A percentile compares a stretch with the other conserved stretches of the same genome.
Conservation (phyloP, 164 flowering plant species). For the Kalanchoe fedtschenkoi region DNA sequence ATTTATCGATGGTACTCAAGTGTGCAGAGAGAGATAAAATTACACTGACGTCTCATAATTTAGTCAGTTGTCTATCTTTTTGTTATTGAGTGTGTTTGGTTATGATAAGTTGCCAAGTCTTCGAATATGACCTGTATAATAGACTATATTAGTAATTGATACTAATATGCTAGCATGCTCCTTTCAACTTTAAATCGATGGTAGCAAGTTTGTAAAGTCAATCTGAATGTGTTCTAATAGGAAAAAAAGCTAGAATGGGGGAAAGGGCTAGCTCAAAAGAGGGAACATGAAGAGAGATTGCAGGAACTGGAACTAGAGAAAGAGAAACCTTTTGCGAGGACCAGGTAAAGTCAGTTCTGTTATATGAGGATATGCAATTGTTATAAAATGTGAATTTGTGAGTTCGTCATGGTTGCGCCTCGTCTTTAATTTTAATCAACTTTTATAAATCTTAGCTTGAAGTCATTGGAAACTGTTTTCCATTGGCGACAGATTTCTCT, state of each 20-base stretch:
- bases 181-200: background rate
- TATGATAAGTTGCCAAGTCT: background rate
- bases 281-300: conserved; percentile 72
- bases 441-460: too few relatives aligned
- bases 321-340: conserved; percentile 71
- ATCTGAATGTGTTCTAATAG: conserved; percentile 23
- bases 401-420: background rate
- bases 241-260: conserved; percentile 91
- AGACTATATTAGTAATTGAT: background rate
- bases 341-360: conserved; percentile 36
- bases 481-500: too few relatives aligned
- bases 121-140: background rate
- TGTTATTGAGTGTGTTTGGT: background rate
- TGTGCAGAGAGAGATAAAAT: too few relatives aligned
- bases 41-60: too few relatives aligned
- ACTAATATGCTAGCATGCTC: background rate
- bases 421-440: too few relatives aligned
- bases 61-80: background rate
- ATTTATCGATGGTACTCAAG: too few relatives aligned
- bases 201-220: background rate
- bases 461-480: too few relatives aligned
- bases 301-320: conserved; percentile 36
- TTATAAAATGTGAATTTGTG: background rate
- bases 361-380: background rate
- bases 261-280: conserved; percentile 85